Base-by-base conservation (phyloP, 1,284 basidiomycete genomes). In the Phellinidium pouzarii region DNA sequence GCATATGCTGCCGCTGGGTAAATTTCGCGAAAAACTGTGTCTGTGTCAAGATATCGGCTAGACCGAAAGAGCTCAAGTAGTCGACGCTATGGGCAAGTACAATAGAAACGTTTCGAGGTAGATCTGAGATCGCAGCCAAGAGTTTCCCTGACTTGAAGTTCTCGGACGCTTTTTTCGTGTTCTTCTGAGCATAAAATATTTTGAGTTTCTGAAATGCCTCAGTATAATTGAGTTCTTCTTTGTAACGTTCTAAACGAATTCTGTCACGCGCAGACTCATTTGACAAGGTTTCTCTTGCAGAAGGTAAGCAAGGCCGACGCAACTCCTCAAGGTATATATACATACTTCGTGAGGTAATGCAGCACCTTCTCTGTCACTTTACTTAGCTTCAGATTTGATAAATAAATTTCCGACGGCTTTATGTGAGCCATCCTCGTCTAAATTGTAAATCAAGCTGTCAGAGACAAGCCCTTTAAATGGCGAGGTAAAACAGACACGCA, bases 341-440 rank as follows among this genome's bases (percentile, higher is more conserved):
- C 71, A 56, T 61, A 84, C 76, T 77, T 77, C 1, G 79, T 71
- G 59, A 90, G 83, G 62, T 91, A 77, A 0, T 70, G 69, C 29
- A 97, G 67, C 67, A 96, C 81, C 62, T 88, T 91, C 60, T 83
- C 79, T 0, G 91, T 94, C 11, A 82, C 72, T 45, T 77, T 78
- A 55, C 82, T 89, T n/a, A 95, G 66, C 4, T 75, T 76, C 3
- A 69, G 63, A 36, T 72, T 66, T 2, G 84, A 81, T 2, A 94
- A 66, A 0, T 98, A 71, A 1, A 98, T 66, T 62, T 98, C 95
- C 0, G 85, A 78, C 0, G 95, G 95, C 56, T 80, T 80, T 7
- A 84, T 78, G 64, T 96, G 92, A 1, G 86, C 81, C 55, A 96
- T 74, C 44, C 93, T 74, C 0, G 91, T 92, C 86, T 93, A 53